A percentile compares a stretch with the other conserved stretches of the same genome.
phyloP scores from a whole-genome alignment of 73 alveolate species.

The Tetrahymena thermophila region DNA sequence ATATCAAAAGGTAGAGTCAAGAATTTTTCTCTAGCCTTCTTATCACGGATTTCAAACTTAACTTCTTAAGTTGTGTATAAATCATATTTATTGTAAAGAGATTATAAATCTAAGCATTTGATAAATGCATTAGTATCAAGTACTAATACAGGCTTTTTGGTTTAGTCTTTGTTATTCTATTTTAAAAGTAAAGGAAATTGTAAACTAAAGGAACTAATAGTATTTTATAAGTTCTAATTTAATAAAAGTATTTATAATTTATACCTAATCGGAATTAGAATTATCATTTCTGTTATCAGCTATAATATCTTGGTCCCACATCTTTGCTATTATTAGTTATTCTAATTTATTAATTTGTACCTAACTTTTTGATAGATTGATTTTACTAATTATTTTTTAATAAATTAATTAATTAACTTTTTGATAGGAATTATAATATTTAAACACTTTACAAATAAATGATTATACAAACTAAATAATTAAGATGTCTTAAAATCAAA shows the following conservation, averaged over 20 bases:
- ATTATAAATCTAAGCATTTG: constrained; percentile 19
- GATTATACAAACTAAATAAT: background rate
- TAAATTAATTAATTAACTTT: background rate
- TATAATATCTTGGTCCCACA: background rate
- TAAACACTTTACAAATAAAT: background rate
- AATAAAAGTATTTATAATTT: background rate
- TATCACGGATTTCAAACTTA: constrained; percentile 15
- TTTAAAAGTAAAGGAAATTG: no score
- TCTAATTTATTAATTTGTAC: background rate
- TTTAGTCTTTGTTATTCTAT: background rate
- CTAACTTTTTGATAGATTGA: background rate
- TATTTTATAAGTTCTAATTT: background rate
- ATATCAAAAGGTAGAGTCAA: constrained; percentile 2
- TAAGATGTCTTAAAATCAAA: background rate
- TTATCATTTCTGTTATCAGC: background rate
- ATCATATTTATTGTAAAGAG: constrained; percentile 13
- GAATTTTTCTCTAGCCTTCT: constrained; percentile 29
- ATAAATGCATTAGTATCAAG: constrained; percentile 44
- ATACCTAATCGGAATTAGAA: background rate
- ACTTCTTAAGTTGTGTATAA: constrained; percentile 19
- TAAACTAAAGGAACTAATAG: background rate
- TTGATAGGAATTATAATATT: background rate
- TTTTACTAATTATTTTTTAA: background rate
- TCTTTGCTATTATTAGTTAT: background rate
- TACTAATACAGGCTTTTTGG: constrained; percentile 18